phyloP scores from a whole-genome alignment of 495 filamentous ascomycete species.

The Xylaria intraflava region DNA sequence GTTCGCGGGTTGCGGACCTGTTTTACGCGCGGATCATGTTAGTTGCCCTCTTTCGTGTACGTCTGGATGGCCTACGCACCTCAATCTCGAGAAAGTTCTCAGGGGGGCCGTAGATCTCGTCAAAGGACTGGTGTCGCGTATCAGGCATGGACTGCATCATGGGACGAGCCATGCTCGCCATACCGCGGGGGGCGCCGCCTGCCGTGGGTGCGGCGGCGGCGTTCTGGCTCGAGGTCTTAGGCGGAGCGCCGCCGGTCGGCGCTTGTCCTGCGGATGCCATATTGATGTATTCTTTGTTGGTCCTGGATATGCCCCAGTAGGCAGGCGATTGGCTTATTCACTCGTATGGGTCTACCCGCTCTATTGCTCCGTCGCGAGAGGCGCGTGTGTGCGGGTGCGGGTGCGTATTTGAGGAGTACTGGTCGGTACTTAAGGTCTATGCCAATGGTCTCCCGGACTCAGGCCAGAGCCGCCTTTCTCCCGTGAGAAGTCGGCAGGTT shows the following conservation, averaged over 20 bases:
- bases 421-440: neutral
- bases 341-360: neutral
- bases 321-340: neutral
- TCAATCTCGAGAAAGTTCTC: slow-evolving; percentile 99
- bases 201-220: slow-evolving; percentile 10
- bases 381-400: neutral
- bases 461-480: neutral
- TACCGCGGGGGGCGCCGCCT: slow-evolving; percentile 22
- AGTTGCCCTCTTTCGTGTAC: neutral
- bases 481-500: neutral
- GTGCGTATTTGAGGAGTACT: neutral
- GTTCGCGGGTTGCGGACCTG: slow-evolving; percentile 94
- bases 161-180: slow-evolving; percentile 41
- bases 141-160: slow-evolving; percentile 79
- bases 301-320: slow-evolving; percentile 4
- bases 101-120: slow-evolving; percentile 97
- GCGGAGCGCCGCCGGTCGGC: slow-evolving; percentile 20
- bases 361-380: neutral
- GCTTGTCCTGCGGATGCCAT: slow-evolving; percentile 28
- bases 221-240: slow-evolving; percentile 28
- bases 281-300: slow-evolving; percentile 22
- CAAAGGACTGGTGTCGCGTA: slow-evolving; percentile 86
- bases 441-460: neutral
- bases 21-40: neutral
- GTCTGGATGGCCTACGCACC: slow-evolving; percentile 41